These are phyloP conservation scores for Coccomyxa sp. DNA, from an alignment of 139 green algal species.

Conservation along the genomic window DNA sequence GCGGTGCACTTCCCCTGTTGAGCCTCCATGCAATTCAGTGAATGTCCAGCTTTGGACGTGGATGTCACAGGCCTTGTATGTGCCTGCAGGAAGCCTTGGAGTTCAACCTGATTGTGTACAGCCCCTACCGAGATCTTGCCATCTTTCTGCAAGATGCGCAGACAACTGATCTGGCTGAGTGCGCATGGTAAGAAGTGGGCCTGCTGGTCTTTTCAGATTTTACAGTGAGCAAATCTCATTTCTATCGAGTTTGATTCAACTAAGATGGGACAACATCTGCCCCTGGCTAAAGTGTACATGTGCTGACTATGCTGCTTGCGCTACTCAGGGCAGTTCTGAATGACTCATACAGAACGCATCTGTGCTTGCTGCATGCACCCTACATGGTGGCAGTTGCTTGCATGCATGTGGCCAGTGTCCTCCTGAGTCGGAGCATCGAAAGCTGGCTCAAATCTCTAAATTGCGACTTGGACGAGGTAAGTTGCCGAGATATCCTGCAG, in stretches of 20 bases:
- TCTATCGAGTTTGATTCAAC: not conserved
- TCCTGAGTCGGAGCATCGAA: conserved; percentile 28
- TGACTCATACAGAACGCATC: conserved; percentile 56
- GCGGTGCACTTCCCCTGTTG: not conserved
- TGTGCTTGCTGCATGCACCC: conserved; percentile 55
- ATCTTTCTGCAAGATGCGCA: conserved; percentile 16
- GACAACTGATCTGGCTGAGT: conserved; percentile 30
- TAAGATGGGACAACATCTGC: not conserved
- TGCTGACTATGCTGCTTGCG: not conserved
- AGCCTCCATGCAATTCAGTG: not conserved
- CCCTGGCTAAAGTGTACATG: not conserved
- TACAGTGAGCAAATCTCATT: not conserved
- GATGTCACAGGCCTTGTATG: not conserved
- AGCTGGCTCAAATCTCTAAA: conserved; percentile 34
- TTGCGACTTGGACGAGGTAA: conserved; percentile 27
- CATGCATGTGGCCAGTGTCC: conserved; percentile 44
- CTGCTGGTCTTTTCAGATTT: not conserved
- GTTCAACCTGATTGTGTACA: conserved; percentile 64
- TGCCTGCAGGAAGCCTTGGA: conserved; percentile 58
- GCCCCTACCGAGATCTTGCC: conserved; percentile 53
- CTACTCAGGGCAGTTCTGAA: conserved; percentile 49
- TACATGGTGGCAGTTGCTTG: conserved; percentile 62
- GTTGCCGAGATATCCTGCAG: no score
- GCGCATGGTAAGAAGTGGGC: conserved; percentile 20
- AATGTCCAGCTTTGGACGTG: not conserved